A percentile compares a stretch with the other conserved stretches of the same genome.
phyloP scores from a whole-genome alignment of 805 yeast species.

The Kodamaea neixiangensis region DNA sequence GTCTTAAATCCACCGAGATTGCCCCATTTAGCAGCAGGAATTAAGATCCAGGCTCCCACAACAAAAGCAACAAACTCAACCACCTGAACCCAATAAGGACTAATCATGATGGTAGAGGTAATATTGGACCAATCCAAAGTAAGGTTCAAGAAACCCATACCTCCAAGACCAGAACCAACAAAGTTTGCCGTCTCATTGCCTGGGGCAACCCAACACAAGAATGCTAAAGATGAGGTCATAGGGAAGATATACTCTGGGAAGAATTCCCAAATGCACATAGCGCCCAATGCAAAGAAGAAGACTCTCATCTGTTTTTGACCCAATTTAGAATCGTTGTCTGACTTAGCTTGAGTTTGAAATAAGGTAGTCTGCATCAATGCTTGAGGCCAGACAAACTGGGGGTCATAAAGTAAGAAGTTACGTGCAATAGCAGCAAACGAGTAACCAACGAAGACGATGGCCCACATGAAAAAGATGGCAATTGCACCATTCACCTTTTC shows the following conservation, averaged over 20 bases:
- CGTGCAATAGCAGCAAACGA: constrained; percentile 29
- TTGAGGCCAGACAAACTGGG: constrained; percentile 29
- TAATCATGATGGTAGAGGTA: constrained; percentile 25
- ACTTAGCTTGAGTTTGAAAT: constrained; percentile 13
- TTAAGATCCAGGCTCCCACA: constrained; percentile 24
- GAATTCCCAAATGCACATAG: constrained; percentile 22
- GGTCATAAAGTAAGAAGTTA: constrained; percentile 24
- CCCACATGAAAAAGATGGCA: constrained; percentile 27
- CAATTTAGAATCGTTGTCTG: constrained; percentile 11
- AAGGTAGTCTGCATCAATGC: constrained; percentile 25
- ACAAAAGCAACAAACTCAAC: constrained; percentile 26
- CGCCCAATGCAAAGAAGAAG: constrained; percentile 19
- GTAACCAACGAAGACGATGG: constrained; percentile 28
- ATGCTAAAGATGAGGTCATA: constrained; percentile 25
- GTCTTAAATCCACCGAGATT: constrained; percentile 18
- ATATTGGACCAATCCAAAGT: constrained; percentile 30
- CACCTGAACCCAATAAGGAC: constrained; percentile 28
- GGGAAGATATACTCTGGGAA: constrained; percentile 27
- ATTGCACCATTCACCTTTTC: constrained; percentile 33
- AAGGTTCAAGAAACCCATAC: constrained; percentile 27
- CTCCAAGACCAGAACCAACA: constrained; percentile 28
- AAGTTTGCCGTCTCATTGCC: constrained; percentile 20
- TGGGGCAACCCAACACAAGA: constrained; percentile 27
- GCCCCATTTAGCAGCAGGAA: constrained; percentile 29
- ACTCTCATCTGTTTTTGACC: constrained; percentile 19